Evolutionary conservation across 2,329 filamentous ascomycete species (phyloP).

Genomic region (Aschersonia sp.): DNA sequence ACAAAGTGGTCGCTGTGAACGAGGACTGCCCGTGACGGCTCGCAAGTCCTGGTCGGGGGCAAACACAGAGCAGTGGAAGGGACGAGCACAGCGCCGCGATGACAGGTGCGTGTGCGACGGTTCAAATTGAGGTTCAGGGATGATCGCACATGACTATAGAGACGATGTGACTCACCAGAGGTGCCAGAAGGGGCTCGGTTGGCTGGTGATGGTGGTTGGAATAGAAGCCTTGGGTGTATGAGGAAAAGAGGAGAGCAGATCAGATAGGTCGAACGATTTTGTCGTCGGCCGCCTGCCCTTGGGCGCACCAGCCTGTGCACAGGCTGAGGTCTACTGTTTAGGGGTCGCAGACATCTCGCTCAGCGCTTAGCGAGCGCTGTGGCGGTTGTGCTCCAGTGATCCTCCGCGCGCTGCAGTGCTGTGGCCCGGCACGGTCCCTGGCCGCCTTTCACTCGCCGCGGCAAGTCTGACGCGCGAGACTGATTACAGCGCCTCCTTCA

Average conservation of each 20-base stretch:
- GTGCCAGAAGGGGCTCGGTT: constrained; percentile 15
- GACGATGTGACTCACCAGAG: constrained; percentile 22
- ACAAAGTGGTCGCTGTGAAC: not conserved
- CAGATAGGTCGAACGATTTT: constrained; percentile 25
- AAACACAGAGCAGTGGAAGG: not conserved
- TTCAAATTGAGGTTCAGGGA: constrained; percentile 11
- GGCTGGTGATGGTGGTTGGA: constrained; percentile 19
- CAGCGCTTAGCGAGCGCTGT: too few relatives aligned
- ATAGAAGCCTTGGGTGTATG: constrained; percentile 24
- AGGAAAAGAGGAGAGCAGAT: constrained; percentile 26
- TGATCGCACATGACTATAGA: constrained; percentile 22
- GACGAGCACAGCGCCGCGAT: constrained; percentile 6
- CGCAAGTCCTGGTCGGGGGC: not conserved
- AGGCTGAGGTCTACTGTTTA: too few relatives aligned
- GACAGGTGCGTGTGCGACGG: constrained; percentile 8
- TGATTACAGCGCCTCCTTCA: not conserved
- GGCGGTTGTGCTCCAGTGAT: too few relatives aligned
- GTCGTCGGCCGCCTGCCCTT: constrained; percentile 14
- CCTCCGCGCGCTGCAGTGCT: too few relatives aligned
- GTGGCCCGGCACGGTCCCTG: too few relatives aligned
- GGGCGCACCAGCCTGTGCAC: not conserved
- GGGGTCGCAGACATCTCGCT: too few relatives aligned
- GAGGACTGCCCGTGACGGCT: not conserved
- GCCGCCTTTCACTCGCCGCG: too few relatives aligned
- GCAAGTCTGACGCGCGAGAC: too few relatives aligned